These are phyloP conservation scores for Chloranthus sessilifolius DNA, from an alignment of 164 flowering plant genomes.

Conservation along the genomic window DNA sequence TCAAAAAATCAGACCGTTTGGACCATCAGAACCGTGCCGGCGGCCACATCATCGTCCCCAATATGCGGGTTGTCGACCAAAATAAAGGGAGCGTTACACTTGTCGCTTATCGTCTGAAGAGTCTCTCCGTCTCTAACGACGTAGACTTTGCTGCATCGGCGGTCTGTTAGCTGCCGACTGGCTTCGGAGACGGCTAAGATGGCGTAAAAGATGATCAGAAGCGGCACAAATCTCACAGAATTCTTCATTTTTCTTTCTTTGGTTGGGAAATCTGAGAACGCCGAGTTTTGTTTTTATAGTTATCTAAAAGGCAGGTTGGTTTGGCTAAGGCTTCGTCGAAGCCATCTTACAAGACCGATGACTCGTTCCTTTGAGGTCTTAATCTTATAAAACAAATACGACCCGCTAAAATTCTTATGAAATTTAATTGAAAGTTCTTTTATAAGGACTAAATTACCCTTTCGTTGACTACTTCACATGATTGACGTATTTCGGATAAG, in stretches of 20 bases:
- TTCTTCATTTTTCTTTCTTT: not conserved
- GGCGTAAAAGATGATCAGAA: not conserved
- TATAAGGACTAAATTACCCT: too few relatives aligned
- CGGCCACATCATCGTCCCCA: conserved; percentile 7
- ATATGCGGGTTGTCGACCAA: conserved; percentile 11
- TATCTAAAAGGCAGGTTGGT: too few relatives aligned
- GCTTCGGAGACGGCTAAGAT: not conserved
- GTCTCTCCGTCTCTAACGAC: conserved; percentile 13
- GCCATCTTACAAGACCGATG: too few relatives aligned
- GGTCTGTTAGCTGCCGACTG: not conserved
- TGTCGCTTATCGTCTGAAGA: conserved; percentile 9
- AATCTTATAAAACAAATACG: too few relatives aligned
- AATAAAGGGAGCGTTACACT: conserved; percentile 10
- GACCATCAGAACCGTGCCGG: conserved; percentile 5
- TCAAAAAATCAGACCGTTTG: not conserved
- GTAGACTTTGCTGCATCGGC: conserved; percentile 2
- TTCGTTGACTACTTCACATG: too few relatives aligned
- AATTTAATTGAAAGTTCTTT: too few relatives aligned
- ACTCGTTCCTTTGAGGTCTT: too few relatives aligned
- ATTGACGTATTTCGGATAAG: too few relatives aligned
- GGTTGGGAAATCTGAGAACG: too few relatives aligned
- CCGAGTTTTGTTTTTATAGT: too few relatives aligned
- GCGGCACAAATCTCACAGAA: not conserved
- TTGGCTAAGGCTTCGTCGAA: too few relatives aligned
- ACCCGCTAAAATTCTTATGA: too few relatives aligned